phyloP scores from a whole-genome alignment of 306 rosid genomes.

The Acacia acuminata region DNA sequence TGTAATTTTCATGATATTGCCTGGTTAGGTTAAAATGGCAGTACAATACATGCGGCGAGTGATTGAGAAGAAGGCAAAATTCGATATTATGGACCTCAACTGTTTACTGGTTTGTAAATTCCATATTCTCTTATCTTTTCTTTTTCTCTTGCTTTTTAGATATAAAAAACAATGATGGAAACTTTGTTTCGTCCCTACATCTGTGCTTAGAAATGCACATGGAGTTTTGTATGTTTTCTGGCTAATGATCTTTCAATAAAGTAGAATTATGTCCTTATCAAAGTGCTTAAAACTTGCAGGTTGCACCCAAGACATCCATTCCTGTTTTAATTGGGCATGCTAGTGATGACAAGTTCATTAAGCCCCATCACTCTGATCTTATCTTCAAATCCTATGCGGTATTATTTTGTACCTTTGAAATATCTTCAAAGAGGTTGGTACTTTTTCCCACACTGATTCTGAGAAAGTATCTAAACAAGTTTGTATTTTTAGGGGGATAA shows the following conservation, averaged over 20 bases:
- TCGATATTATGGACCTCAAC: conserved; percentile 90
- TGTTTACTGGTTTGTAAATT: conserved; percentile 72
- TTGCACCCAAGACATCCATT: conserved; percentile 74
- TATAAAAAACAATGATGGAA: conserved; percentile 1
- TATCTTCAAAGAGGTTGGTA: conserved; percentile 3
- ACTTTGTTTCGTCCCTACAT: conserved; percentile 13
- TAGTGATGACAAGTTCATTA: conserved; percentile 74
- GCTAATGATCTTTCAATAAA: conserved; percentile 7
- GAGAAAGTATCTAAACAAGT: conserved; percentile 24
- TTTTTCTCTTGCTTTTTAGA: not conserved
- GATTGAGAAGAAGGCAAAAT: conserved; percentile 92
- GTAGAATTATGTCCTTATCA: conserved; percentile 28
- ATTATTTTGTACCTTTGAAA: conserved; percentile 32
- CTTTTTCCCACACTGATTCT: not conserved
- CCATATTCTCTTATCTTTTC: not conserved
- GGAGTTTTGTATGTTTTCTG: not conserved
- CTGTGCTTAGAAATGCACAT: conserved; percentile 17
- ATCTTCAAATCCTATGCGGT: conserved; percentile 75
- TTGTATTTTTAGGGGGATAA: conserved; percentile 76
- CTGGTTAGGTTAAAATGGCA: conserved; percentile 82
- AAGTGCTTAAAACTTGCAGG: conserved; percentile 53
- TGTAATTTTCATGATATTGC: conserved; percentile 14
- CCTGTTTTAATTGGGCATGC: conserved; percentile 98
- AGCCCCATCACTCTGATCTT: conserved; percentile 78
- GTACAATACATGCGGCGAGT: conserved; percentile 95